phyloP scores from a whole-genome alignment of 2,329 filamentous ascomycete species.

The Scleromitrula shiraiana region DNA sequence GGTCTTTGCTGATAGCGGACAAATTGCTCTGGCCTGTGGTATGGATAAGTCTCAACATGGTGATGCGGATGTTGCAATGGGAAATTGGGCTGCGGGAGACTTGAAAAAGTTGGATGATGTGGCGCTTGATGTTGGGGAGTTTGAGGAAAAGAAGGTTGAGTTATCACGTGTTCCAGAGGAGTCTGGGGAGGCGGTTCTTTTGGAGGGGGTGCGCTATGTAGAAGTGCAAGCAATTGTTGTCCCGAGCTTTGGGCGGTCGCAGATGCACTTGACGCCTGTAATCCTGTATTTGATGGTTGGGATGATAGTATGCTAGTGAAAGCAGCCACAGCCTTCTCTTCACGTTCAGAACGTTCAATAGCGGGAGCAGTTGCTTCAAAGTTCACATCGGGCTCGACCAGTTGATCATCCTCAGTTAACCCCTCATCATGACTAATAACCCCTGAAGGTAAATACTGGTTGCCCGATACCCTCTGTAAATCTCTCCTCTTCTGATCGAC shows the following conservation, averaged over 20 bases:
- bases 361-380: constrained; percentile 9
- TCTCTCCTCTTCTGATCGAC: constrained; percentile 73
- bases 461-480: constrained; percentile 37
- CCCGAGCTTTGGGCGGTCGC: constrained; percentile 27
- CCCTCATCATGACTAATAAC: constrained; percentile 46
- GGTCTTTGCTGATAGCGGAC: constrained; percentile 7
- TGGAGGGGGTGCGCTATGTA: constrained; percentile 30
- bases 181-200: constrained; percentile 32
- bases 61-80: constrained; percentile 30
- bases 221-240: constrained; percentile 47
- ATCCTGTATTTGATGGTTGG: constrained; percentile 43
- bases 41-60: constrained; percentile 16
- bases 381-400: constrained; percentile 15
- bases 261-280: constrained; percentile 30
- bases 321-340: constrained; percentile 22
- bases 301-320: constrained; percentile 48
- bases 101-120: constrained; percentile 39
- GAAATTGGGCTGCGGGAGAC: constrained; percentile 42
- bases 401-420: constrained; percentile 52
- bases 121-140: constrained; percentile 52
- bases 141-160: constrained; percentile 43
- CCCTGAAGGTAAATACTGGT: constrained; percentile 32
- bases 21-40: constrained; percentile 19
- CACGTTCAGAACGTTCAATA: background rate
- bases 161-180: constrained; percentile 45